These are phyloP conservation scores for Lippia alba DNA, from an alignment of 305 asterid species.

Conservation along the genomic window DNA sequence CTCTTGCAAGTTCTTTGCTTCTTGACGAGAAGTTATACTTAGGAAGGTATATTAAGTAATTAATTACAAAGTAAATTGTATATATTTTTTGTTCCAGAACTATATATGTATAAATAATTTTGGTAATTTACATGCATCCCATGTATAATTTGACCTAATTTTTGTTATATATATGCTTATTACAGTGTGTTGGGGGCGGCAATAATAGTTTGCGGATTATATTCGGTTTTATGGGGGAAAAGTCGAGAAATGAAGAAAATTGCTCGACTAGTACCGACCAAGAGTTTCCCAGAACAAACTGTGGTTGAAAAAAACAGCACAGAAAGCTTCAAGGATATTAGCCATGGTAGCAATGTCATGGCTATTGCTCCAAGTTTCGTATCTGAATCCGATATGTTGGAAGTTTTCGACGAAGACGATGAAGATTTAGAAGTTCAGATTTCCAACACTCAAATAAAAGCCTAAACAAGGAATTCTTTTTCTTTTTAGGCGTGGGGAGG, in stretches of 20 bases:
- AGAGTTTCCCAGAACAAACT: constrained; percentile 21
- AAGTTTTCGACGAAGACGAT: not conserved
- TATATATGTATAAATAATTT: too few relatives aligned
- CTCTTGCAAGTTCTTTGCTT: constrained; percentile 55
- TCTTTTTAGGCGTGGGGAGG: too few relatives aligned
- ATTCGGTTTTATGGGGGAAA: constrained; percentile 77
- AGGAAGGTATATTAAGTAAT: constrained; percentile 54
- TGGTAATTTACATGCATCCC: too few relatives aligned
- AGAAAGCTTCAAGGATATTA: constrained; percentile 29
- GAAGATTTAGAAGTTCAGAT: constrained; percentile 27
- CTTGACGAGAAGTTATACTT: constrained; percentile 61
- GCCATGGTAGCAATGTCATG: constrained; percentile 24
- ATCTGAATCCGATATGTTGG: not conserved
- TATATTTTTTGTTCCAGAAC: too few relatives aligned
- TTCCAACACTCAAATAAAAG: not conserved
- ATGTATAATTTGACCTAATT: not conserved
- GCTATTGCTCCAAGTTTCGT: constrained; percentile 1
- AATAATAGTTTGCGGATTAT: constrained; percentile 57
- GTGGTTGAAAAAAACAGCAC: constrained; percentile 13
- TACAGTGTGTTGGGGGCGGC: constrained; percentile 62
- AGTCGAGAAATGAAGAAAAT: constrained; percentile 52
- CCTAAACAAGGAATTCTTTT: constrained; percentile 1
- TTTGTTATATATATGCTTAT: not conserved
- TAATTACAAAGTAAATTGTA: too few relatives aligned
- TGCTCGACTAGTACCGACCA: constrained; percentile 39